Percentiles rank a stretch among this genome's conserved stretches.
Evolutionary conservation across 2,329 filamentous ascomycete species (phyloP).

Genomic region (Catunica adiposa): DNA sequence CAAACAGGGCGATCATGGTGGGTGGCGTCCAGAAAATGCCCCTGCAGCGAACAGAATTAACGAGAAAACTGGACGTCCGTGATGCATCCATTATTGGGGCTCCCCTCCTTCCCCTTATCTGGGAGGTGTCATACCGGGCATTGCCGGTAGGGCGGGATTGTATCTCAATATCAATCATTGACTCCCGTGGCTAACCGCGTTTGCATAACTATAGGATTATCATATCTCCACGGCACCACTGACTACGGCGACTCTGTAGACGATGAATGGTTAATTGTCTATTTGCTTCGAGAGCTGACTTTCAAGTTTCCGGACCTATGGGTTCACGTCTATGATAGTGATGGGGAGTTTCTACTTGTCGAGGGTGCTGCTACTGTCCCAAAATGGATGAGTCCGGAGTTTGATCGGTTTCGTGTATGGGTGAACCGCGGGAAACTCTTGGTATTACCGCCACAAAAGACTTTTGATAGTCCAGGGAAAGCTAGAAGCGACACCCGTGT

Average conservation of each 20-base stretch:
- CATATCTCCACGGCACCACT: slow-evolving; percentile 58
- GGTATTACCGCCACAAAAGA: slow-evolving; percentile 43
- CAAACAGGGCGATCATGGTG: not conserved
- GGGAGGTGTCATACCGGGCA: not conserved
- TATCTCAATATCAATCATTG: too few species aligned
- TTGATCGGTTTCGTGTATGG: slow-evolving; percentile 80
- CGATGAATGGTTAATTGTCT: slow-evolving; percentile 95
- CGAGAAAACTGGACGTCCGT: too few species aligned
- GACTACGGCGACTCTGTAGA: slow-evolving; percentile 90
- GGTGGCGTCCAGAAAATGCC: not conserved
- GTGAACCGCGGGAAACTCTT: slow-evolving; percentile 60
- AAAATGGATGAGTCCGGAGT: slow-evolving; percentile 80
- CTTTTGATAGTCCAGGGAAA: too few species aligned
- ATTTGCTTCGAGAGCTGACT: slow-evolving; percentile 67
- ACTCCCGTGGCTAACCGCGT: not conserved
- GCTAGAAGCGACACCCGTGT: not conserved
- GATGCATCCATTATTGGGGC: not conserved
- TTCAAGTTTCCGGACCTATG: slow-evolving; percentile 57
- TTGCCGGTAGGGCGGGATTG: too few species aligned
- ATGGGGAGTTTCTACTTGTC: slow-evolving; percentile 88
- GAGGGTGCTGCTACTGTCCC: slow-evolving; percentile 82
- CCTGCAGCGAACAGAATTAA: not conserved
- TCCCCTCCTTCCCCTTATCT: not conserved
- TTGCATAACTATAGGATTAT: slow-evolving; percentile 24
- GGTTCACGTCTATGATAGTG: slow-evolving; percentile 69